phyloP scores from a whole-genome alignment of 192 early-diverging fungal species.

The Podila horticola region DNA sequence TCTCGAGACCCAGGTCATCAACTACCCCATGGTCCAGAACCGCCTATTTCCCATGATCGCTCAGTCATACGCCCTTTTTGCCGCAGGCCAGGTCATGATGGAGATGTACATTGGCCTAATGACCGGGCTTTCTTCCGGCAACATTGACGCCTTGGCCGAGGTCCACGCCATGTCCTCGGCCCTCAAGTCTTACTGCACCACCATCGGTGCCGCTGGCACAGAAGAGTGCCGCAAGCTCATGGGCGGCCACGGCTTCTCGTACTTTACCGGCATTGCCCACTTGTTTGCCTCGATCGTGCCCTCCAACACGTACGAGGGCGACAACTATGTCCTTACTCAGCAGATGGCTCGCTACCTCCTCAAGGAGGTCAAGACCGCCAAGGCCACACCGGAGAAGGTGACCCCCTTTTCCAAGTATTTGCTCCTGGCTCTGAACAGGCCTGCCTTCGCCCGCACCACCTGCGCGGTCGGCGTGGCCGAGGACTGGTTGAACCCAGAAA shows the following conservation, averaged over 20 bases:
- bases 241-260: conserved; percentile 83
- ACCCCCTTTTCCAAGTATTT: conserved; percentile 42
- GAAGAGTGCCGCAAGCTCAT: conserved; percentile 78
- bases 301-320: conserved; percentile 84
- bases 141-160: conserved; percentile 59
- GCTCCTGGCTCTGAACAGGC: conserved; percentile 13
- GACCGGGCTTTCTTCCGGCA: conserved; percentile 58
- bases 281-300: conserved; percentile 76
- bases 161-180: conserved; percentile 84
- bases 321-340: conserved; percentile 87
- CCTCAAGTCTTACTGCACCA: conserved; percentile 78
- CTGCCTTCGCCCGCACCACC: conserved; percentile 13
- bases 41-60: conserved; percentile 64
- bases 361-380: conserved; percentile 53
- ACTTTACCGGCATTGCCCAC: conserved; percentile 73
- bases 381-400: conserved; percentile 24
- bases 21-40: conserved; percentile 62
- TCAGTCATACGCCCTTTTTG: conserved; percentile 60
- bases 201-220: conserved; percentile 69
- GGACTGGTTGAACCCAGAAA: conserved; percentile 55
- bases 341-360: conserved; percentile 83
- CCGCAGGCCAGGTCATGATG: conserved; percentile 45
- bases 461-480: conserved; percentile 26
- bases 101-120: conserved; percentile 65
- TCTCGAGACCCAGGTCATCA: conserved; percentile 63